Base-by-base conservation (phyloP, 2,329 filamentous ascomycete species). In the Cladobotryum mycophilum region DNA sequence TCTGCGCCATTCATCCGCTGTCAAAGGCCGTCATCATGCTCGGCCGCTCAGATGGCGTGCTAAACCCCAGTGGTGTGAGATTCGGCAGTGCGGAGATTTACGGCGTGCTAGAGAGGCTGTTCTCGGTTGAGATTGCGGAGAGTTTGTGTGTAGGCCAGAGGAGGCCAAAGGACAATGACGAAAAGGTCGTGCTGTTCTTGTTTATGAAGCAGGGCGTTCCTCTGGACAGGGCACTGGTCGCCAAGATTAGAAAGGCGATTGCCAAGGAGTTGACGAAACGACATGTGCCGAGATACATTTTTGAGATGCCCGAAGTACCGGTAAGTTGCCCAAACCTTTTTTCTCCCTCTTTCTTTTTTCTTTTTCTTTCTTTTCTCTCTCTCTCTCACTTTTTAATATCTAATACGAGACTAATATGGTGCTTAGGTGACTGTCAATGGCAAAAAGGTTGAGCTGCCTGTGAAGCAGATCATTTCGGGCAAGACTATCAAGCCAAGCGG, bases 11-110 rank as follows among this genome's bases (percentile, higher is more conserved):
- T 13, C 82, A 92, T 60, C 86, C 87, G 0, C 56, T 69, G 4
- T 91, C 87, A 1, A 78, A 81, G 6, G 78, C 81, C 42, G 64
- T 89, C 5, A 64, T 79, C 12, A 84, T 91, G 57, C 75, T 88
- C 0, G 86, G 86, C 1, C 76, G 87, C 2, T 85, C 82, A 2
- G 88, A 93, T 61, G 88, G 88, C 12, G 88, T 93, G 2, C 69
- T 93, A 47, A 93, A 93, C 62, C 88, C 88, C 0, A 83, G 79
- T 6, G 88, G 88, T 0, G 82, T 93, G 11, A 76, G 88, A 0
- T 95, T 93, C 60, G 89, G 88, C 0, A 86, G 82, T 4, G 83
- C 86, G 1, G 89, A 93, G 65, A 86, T 93, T 34, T 95, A 93
- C 65, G 78, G 77, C 12, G 85, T 91, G 1, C 67, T 91, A 4